Evolutionary conservation across 78 protist species (phyloP), one percentile per base, ranked within the genome.

Genomic region (Chrysochromulina tobinii): DNA sequence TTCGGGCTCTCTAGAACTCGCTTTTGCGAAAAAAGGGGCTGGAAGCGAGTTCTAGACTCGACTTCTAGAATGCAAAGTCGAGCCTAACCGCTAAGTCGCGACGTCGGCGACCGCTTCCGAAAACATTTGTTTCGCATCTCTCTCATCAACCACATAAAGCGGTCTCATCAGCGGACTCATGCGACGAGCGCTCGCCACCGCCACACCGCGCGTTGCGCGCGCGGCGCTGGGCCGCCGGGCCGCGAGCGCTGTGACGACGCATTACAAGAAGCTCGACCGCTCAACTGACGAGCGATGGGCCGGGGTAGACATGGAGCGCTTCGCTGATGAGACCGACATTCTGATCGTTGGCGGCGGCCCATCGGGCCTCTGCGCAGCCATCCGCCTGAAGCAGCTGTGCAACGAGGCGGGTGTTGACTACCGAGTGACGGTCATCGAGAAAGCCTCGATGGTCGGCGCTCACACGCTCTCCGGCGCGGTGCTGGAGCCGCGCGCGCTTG

Each of bases 291-390:
- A 6, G 20, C 87, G 87, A 17, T 79, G 87, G 87, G 48, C 20
- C 17, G 64, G 48, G 50, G 12, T 79, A 59, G 87, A 79, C 61
- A 54, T 79, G 59, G 61, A 50, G 87, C 87, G 87, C 48, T 3
- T 18, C 4, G 87, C 48, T 20, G 87, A 79, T 17, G 59, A 79
- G 87, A 97, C 96, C n/a, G 98, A 98, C 23, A 96, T 98, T 23
- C 94, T 98, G 66, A 98, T 99, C 15, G 99, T 99, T 7, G 99
- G 97, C 11, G 99, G 97, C 11, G 99, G 99, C 21, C 99, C 99
- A 11, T 96, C 99, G 1, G 99, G 99, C 17, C 94, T 98, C 27
- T 57, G 97, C 4, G 64, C 99, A 0, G 99, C 99, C 38, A 98
- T 99, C 61, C 92, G 95, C 23, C 66, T 98, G 11, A 97, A 96